Evolutionary conservation across 345 rosid species (phyloP).

Genomic region (Laguncularia racemosa): DNA sequence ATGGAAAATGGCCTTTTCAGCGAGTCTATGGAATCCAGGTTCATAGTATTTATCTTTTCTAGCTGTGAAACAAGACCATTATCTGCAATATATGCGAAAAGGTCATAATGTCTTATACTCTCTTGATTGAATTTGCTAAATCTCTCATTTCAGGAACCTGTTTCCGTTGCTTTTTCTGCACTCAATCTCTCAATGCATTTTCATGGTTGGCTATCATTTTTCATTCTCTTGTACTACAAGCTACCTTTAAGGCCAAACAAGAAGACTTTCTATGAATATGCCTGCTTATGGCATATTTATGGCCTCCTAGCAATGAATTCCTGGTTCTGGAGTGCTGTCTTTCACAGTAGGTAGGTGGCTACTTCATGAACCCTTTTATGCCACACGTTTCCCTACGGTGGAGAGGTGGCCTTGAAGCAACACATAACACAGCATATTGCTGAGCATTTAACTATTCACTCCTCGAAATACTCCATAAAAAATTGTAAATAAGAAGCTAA

Average conservation of each 20-base stretch:
- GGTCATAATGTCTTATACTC: neutral
- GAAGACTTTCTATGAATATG: conserved; percentile 67
- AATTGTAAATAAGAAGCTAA: no score
- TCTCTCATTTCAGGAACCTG: conserved; percentile 53
- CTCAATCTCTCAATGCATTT: conserved; percentile 77
- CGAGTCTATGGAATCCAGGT: conserved; percentile 84
- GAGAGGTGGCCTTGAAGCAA: no score
- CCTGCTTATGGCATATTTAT: conserved; percentile 63
- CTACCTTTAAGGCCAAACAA: conserved; percentile 56
- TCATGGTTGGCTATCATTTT: conserved; percentile 87
- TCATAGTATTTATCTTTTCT: neutral
- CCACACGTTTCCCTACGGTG: no score
- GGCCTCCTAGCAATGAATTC: conserved; percentile 71
- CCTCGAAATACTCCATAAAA: no score
- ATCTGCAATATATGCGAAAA: no score
- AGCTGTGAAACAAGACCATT: neutral
- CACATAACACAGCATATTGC: no score
- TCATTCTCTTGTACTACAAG: conserved; percentile 74
- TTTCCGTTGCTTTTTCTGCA: conserved; percentile 74
- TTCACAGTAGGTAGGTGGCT: conserved; percentile 67
- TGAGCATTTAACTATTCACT: no score
- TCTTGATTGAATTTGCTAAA: conserved; percentile 3
- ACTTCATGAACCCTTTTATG: no score
- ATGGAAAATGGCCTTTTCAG: conserved; percentile 81
- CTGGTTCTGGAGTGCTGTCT: conserved; percentile 87